These are phyloP conservation scores for Pogostemon cablin DNA, from an alignment of 257 asterid species.

Conservation along the genomic window DNA sequence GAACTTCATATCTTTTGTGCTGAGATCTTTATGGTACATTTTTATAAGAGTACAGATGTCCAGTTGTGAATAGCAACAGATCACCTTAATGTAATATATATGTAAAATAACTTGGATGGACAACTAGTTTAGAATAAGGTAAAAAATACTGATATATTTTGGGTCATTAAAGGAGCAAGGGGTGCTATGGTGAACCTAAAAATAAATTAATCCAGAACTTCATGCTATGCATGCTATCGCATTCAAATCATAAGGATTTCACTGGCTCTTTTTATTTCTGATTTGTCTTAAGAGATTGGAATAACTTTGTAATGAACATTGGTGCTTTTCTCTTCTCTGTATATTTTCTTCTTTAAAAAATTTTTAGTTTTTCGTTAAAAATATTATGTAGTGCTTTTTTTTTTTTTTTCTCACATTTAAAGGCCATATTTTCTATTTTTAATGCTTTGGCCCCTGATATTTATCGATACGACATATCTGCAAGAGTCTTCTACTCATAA, in stretches of 20 bases:
- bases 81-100: slow-evolving; percentile 23
- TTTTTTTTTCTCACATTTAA: not conserved
- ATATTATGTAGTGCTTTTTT: not conserved
- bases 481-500: slow-evolving; percentile 1
- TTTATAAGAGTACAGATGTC: slow-evolving; percentile 16
- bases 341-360: not conserved
- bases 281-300: not conserved
- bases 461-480: not conserved
- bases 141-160: slow-evolving; percentile 18
- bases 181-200: slow-evolving; percentile 17
- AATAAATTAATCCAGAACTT: slow-evolving; percentile 22
- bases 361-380: not conserved
- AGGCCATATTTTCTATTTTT: not conserved
- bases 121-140: slow-evolving; percentile 17
- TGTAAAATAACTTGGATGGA: not conserved
- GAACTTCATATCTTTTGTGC: slow-evolving; percentile 27
- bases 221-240: slow-evolving; percentile 2
- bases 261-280: not conserved
- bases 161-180: slow-evolving; percentile 5
- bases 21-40: slow-evolving; percentile 17
- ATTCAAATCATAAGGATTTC: not conserved
- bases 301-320: not conserved
- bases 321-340: not conserved
- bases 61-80: slow-evolving; percentile 18
- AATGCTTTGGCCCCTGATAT: not conserved